These are phyloP conservation scores for Firmiana major DNA, from an alignment of 345 rosid species.

Conservation along the genomic window DNA sequence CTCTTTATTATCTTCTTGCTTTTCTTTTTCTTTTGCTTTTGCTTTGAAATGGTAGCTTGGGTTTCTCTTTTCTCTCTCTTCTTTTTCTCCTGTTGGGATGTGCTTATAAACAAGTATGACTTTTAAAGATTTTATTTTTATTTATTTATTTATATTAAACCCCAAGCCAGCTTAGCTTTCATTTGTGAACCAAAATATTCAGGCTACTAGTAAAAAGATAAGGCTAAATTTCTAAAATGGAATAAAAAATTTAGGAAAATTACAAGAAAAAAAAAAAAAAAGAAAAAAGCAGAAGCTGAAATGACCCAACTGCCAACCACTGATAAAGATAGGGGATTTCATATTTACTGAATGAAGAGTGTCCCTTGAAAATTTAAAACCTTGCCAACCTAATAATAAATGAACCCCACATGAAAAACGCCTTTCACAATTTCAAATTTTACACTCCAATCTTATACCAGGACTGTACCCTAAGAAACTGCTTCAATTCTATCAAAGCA, in stretches of 20 bases:
- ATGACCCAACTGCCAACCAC: slow-evolving; percentile 52
- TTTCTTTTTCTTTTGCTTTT: slow-evolving; percentile 1
- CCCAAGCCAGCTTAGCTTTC: not conserved
- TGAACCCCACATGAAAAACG: not conserved
- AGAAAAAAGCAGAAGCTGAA: slow-evolving; percentile 20
- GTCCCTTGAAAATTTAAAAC: slow-evolving; percentile 10
- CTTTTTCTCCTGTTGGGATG: slow-evolving; percentile 6
- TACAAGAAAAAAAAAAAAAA: not conserved
- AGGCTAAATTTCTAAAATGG: not conserved
- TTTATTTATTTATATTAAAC: not conserved
- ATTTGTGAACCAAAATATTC: not conserved
- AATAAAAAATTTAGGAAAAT: not conserved
- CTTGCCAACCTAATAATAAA: not conserved
- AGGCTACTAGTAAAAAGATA: not conserved
- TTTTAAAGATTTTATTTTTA: not conserved
- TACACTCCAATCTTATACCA: not conserved
- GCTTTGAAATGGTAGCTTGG: slow-evolving; percentile 30
- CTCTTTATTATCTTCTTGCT: slow-evolving; percentile 14
- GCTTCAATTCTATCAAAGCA: not conserved
- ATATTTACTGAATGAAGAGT: slow-evolving; percentile 11
- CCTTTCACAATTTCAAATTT: not conserved
- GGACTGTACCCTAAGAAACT: too few relatives aligned
- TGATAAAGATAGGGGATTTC: slow-evolving; percentile 23
- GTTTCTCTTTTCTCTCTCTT: slow-evolving; percentile 7
- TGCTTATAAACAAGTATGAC: slow-evolving; percentile 27